Evolutionary conservation across 2,329 filamentous ascomycete species (phyloP).

Genomic region (Hymenoscyphus linearis): DNA sequence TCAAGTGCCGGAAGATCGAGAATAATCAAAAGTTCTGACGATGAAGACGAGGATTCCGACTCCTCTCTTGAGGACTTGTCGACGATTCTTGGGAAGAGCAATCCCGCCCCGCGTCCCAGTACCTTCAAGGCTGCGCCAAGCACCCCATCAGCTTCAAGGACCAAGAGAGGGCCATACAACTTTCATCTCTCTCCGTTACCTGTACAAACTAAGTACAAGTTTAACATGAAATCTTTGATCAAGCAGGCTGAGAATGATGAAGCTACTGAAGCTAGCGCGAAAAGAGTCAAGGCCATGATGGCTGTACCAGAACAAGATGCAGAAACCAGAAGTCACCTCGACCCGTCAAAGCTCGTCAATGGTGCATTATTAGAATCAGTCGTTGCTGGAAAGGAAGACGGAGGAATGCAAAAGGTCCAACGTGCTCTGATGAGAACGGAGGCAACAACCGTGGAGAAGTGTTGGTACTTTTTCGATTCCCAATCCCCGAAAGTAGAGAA

Average conservation of each 20-base stretch:
- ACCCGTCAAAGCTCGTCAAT: slow-evolving; percentile 18
- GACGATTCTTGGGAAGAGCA: background rate
- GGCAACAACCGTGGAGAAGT: slow-evolving; percentile 45
- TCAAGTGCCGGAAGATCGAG: background rate
- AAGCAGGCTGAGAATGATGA: slow-evolving; percentile 54
- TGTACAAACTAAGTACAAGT: slow-evolving; percentile 52
- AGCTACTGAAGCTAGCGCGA: slow-evolving; percentile 51
- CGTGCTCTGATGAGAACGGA: slow-evolving; percentile 57
- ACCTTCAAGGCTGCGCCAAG: background rate
- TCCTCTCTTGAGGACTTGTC: background rate
- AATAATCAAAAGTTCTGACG: slow-evolving; percentile 2
- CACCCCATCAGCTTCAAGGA: slow-evolving; percentile 1
- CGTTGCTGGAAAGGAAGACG: slow-evolving; percentile 39
- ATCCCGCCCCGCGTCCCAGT: background rate
- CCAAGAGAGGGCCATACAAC: background rate
- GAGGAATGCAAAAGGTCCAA: slow-evolving; percentile 41
- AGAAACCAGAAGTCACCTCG: background rate
- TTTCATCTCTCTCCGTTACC: slow-evolving; percentile 42
- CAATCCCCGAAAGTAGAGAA: slow-evolving; percentile 13
- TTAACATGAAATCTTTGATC: slow-evolving; percentile 57
- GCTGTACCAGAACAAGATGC: slow-evolving; percentile 23
- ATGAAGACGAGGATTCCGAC: slow-evolving; percentile 5
- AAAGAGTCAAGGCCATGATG: slow-evolving; percentile 32
- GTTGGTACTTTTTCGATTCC: slow-evolving; percentile 52
- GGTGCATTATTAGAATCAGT: slow-evolving; percentile 39